phyloP scores from a whole-genome alignment of 208 protist species.

The Acanthamoeba quina region DNA sequence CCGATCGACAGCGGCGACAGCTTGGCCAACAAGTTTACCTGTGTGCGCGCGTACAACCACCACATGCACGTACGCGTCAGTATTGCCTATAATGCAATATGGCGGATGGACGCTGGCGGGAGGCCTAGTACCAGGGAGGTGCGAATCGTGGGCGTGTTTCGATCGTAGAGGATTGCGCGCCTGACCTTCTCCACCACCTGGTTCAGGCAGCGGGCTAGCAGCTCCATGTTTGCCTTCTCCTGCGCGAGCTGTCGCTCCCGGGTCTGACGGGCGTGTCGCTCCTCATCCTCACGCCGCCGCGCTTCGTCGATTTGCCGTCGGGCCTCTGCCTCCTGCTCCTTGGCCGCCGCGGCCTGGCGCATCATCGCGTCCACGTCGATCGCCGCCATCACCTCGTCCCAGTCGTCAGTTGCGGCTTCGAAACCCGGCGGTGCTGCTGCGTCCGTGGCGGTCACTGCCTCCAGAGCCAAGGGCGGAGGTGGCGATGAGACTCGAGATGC shows the following conservation, averaged over 20 bases:
- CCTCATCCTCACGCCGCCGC: background rate
- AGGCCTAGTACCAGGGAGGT: background rate
- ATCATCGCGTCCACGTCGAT: background rate
- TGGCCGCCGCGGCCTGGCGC: background rate
- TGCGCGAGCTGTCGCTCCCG: background rate
- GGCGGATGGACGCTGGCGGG: too few species aligned
- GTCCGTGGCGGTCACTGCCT: too few species aligned
- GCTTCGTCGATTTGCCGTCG: background rate
- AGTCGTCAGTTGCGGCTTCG: background rate
- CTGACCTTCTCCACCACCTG: background rate
- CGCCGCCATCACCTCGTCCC: background rate
- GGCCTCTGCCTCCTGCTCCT: background rate
- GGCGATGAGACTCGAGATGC: too few species aligned
- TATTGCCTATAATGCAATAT: too few species aligned
- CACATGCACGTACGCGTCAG: too few species aligned
- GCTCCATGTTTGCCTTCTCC: conserved; percentile 9
- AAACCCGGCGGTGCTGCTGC: too few species aligned
- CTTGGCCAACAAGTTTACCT: conserved; percentile 23
- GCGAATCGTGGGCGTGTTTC: background rate
- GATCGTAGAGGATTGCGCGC: background rate
- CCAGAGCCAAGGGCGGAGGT: too few species aligned
- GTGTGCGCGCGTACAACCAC: background rate
- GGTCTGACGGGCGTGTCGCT: background rate
- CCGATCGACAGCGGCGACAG: background rate
- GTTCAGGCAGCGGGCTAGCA: background rate